Conservation (phyloP, 75 land plant genomes). For the Isoetes taiwanensis region DNA sequence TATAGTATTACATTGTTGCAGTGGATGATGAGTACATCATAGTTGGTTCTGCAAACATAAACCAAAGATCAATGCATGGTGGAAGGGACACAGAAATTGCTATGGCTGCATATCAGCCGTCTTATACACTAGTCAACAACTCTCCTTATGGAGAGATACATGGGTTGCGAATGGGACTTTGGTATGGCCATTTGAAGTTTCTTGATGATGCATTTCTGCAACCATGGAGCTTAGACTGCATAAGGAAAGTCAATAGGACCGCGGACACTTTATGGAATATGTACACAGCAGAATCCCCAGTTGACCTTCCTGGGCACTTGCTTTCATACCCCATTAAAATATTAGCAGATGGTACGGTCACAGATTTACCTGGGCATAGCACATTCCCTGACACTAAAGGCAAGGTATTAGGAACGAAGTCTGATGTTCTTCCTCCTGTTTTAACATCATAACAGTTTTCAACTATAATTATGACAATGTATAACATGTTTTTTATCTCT, state of each 20-base stretch:
- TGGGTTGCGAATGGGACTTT: slow-evolving; percentile 36
- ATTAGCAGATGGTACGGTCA: slow-evolving; percentile 19
- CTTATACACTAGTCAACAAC: slow-evolving; percentile 12
- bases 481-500: too few relatives aligned
- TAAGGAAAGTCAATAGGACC: slow-evolving; percentile 15
- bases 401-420: slow-evolving; percentile 23
- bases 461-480: too few relatives aligned
- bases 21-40: slow-evolving; percentile 41
- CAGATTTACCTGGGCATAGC: slow-evolving; percentile 16
- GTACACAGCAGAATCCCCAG: slow-evolving; percentile 19
- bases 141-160: slow-evolving; percentile 24
- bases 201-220: slow-evolving; percentile 23
- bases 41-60: slow-evolving; percentile 47
- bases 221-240: slow-evolving; percentile 32
- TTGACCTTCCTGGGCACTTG: slow-evolving; percentile 39
- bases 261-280: slow-evolving; percentile 24
- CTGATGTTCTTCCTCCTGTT: slow-evolving; percentile 32
- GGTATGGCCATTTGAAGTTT: slow-evolving; percentile 36
- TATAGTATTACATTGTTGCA: neutral
- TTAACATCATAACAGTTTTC: slow-evolving; percentile 49
- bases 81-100: slow-evolving; percentile 48
- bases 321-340: slow-evolving; percentile 33
- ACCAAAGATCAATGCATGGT: slow-evolving; percentile 51
- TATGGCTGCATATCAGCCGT: slow-evolving; percentile 44
- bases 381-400: slow-evolving; percentile 36